Conservation (phyloP, 352 stramenopile species). For the Ophiocytium majus region DNA sequence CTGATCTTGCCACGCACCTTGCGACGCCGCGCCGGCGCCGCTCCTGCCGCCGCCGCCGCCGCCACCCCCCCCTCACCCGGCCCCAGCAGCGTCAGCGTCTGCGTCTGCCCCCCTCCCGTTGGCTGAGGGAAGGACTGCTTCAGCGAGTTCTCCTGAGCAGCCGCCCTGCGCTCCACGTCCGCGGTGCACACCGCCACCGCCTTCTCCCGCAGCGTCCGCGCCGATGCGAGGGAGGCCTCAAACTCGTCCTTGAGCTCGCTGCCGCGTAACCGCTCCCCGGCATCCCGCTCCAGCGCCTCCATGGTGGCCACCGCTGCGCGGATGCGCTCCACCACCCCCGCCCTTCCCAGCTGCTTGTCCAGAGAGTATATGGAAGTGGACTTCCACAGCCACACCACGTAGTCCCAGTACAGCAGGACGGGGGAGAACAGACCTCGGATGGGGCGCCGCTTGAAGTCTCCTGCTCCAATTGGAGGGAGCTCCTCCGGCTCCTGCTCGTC, state of each 20-base stretch:
- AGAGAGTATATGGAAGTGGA: conserved; percentile 31
- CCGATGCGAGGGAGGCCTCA: conserved; percentile 22
- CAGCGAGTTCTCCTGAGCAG: background rate
- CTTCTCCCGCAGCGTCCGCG: conserved; percentile 32
- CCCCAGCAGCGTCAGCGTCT: background rate
- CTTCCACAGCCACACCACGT: conserved; percentile 45
- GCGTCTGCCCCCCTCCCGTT: background rate
- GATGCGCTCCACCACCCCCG: conserved; percentile 31
- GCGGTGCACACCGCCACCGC: conserved; percentile 14
- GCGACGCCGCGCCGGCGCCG: background rate
- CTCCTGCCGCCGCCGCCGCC: background rate
- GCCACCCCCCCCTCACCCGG: background rate
- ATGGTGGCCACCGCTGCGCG: conserved; percentile 20
- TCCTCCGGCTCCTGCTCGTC: background rate
- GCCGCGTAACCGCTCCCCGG: conserved; percentile 15
- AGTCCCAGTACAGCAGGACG: conserved; percentile 44
- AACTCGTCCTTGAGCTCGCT: conserved; percentile 35
- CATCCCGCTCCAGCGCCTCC: conserved; percentile 35
- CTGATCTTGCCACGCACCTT: conserved; percentile 17
- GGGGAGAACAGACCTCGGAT: background rate
- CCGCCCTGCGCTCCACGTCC: background rate
- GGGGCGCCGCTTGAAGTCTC: conserved; percentile 1
- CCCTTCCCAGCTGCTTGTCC: conserved; percentile 25
- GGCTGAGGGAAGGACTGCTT: conserved; percentile 13
- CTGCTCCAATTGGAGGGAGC: background rate